Evolutionary conservation across 257 asterid species (phyloP).

Genomic region (Solanum rostratum): DNA sequence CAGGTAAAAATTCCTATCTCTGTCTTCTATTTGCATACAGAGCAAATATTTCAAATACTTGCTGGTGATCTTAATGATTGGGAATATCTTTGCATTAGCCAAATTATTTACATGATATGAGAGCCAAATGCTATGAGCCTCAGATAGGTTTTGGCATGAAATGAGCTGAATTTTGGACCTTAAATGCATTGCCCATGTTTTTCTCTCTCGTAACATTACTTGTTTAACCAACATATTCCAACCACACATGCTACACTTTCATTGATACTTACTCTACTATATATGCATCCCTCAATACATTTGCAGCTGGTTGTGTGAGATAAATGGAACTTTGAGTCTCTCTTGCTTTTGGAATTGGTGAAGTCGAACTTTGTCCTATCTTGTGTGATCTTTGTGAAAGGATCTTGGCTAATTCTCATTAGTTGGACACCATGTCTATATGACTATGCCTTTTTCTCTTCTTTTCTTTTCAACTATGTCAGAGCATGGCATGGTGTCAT

Average conservation of each 20-base stretch:
- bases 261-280: neutral
- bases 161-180: neutral
- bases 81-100: neutral
- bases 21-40: neutral
- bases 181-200: neutral
- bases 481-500: neutral
- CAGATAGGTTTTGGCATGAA: neutral
- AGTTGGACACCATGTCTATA: neutral
- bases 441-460: neutral
- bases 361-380: neutral
- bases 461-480: neutral
- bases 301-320: neutral
- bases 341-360: neutral
- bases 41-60: neutral
- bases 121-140: neutral
- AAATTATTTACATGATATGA: neutral
- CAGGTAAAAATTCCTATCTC: conserved; percentile 42
- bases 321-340: neutral
- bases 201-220: neutral
- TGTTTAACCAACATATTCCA: neutral
- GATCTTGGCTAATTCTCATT: neutral
- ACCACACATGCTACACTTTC: neutral
- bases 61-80: neutral
- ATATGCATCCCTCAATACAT: neutral
- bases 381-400: neutral